A percentile compares a stretch with the other conserved stretches of the same genome.
Conservation (phyloP, 139 green algal genomes). For the Nannochloris sp. region DNA sequence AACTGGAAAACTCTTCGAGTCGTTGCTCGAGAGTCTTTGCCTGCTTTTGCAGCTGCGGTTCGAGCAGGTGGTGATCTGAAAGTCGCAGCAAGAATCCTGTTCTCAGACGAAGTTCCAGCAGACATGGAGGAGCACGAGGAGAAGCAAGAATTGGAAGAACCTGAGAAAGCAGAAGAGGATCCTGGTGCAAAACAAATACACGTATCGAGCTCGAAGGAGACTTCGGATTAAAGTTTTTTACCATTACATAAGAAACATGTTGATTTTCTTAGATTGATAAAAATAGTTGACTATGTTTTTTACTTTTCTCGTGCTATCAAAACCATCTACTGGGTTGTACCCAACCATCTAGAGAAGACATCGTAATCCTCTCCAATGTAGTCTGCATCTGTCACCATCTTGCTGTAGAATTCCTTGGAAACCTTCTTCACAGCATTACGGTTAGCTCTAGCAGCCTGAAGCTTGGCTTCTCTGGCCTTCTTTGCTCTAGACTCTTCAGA, state of each 20-base stretch:
- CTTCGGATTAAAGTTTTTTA: background rate
- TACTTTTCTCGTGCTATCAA: no score
- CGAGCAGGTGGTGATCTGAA: slow-evolving; percentile 22
- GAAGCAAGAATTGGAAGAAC: background rate
- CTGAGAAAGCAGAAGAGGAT: background rate
- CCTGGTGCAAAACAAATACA: background rate
- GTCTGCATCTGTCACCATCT: slow-evolving; percentile 68
- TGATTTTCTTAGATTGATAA: no score
- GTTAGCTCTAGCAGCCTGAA: slow-evolving; percentile 32
- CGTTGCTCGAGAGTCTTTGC: slow-evolving; percentile 27
- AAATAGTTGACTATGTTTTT: no score
- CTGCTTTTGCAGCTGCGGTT: slow-evolving; percentile 10
- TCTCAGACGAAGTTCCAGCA: slow-evolving; percentile 19
- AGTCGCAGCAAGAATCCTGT: slow-evolving; percentile 25
- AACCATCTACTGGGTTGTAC: slow-evolving; percentile 9
- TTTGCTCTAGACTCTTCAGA: slow-evolving; percentile 22
- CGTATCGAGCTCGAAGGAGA: background rate
- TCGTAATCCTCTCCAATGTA: slow-evolving; percentile 90
- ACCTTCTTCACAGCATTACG: slow-evolving; percentile 9
- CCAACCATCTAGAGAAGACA: slow-evolving; percentile 73
- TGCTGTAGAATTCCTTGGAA: slow-evolving; percentile 62
- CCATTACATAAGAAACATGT: background rate
- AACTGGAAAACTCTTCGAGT: slow-evolving; percentile 29
- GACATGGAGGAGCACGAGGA: background rate
- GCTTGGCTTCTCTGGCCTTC: slow-evolving; percentile 36